A percentile compares a stretch with the other conserved stretches of the same genome.
These are phyloP conservation scores for Mycena vulgaris DNA, from an alignment of 768 basidiomycete species.

Conservation along the genomic window DNA sequence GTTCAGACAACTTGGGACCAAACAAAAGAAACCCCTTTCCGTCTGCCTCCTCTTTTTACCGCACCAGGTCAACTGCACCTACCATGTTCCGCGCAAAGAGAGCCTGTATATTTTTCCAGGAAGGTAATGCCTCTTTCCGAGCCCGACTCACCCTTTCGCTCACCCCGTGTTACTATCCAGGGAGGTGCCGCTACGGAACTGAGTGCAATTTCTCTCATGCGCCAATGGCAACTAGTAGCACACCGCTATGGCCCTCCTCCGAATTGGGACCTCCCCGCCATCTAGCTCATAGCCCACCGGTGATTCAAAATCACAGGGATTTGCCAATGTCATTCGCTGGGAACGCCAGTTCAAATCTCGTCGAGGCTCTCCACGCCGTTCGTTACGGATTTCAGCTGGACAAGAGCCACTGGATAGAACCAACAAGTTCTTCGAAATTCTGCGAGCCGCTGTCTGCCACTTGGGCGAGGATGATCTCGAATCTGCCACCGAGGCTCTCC, in stretches of 20 bases:
- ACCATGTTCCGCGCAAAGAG: conserved; percentile 11
- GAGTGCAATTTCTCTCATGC: conserved; percentile 16
- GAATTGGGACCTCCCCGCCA: background rate
- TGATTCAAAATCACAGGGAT: background rate
- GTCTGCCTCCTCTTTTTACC: background rate
- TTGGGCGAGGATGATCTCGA: conserved; percentile 13
- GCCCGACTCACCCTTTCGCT: background rate
- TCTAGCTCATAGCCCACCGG: background rate
- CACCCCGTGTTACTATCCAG: background rate
- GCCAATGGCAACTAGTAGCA: background rate
- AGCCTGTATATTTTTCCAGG: conserved; percentile 17
- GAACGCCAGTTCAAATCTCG: background rate
- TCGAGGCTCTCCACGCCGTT: conserved; percentile 26
- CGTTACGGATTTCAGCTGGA: conserved; percentile 9
- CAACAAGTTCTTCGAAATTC: conserved; percentile 15
- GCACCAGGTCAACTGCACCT: too few relatives aligned
- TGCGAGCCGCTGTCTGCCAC: background rate
- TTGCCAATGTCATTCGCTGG: background rate
- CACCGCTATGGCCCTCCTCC: background rate
- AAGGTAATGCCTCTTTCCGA: conserved; percentile 7
- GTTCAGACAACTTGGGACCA: too few relatives aligned
- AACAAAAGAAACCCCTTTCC: background rate
- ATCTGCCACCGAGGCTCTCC: conserved; percentile 2
- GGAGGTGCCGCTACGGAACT: conserved; percentile 23
- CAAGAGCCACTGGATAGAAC: conserved; percentile 2